Evolutionary conservation across 1,139 yeast genomes (phyloP).

Genomic region (Suhomyces ambrosiae): DNA sequence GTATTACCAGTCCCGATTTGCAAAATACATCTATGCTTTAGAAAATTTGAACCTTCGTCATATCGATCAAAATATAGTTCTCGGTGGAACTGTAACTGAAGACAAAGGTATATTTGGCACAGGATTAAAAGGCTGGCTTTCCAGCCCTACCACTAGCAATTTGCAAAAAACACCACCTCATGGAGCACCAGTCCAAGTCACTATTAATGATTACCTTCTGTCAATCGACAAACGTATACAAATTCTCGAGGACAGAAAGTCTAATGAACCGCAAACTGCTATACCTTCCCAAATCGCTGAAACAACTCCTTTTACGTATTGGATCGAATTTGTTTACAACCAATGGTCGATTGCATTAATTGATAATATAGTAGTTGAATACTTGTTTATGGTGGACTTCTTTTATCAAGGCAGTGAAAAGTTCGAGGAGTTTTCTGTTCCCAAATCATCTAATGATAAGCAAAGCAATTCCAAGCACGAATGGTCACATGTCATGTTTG

Average conservation of each 20-base stretch:
- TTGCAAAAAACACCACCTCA: conserved; percentile 11
- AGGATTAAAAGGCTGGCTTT: conserved; percentile 34
- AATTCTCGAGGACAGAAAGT: conserved; percentile 34
- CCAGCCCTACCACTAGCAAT: conserved; percentile 8
- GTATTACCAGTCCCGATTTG: conserved; percentile 83
- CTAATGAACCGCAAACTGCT: conserved; percentile 56
- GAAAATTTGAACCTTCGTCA: conserved; percentile 59
- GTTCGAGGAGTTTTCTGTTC: conserved; percentile 21
- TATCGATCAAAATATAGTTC: conserved; percentile 54
- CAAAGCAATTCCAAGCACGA: conserved; percentile 42
- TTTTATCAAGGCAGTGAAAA: conserved; percentile 57
- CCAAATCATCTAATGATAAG: conserved; percentile 20
- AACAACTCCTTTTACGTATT: conserved; percentile 62
- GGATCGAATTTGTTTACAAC: conserved; percentile 73
- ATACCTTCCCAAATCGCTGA: conserved; percentile 88
- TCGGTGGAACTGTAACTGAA: conserved; percentile 45
- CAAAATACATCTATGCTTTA: conserved; percentile 74
- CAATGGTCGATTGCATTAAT: conserved; percentile 73
- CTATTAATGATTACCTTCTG: conserved; percentile 51
- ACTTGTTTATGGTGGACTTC: conserved; percentile 70
- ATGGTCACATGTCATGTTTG: conserved; percentile 55
- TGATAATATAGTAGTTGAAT: conserved; percentile 80
- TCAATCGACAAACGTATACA: conserved; percentile 59
- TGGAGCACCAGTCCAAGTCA: conserved; percentile 16
- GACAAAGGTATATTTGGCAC: conserved; percentile 30